These are phyloP conservation scores for Talaromyces sp. DNA, from an alignment of 2,329 filamentous ascomycete genomes.

Conservation along the genomic window DNA sequence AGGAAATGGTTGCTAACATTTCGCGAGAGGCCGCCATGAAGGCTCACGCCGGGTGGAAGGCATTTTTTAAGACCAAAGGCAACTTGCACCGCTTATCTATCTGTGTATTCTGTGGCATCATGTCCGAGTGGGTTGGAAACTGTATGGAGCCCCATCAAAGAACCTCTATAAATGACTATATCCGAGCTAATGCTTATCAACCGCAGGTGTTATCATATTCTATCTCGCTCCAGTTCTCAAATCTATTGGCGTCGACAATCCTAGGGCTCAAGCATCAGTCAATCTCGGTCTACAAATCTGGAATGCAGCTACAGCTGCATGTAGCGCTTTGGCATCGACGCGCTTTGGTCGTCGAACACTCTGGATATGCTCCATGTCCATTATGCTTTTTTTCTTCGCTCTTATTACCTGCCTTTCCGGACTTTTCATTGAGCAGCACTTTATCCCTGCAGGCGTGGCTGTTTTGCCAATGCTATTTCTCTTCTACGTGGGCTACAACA, in stretches of 20 bases:
- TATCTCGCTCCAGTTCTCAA: conserved; percentile 33
- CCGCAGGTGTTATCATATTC: conserved; percentile 23
- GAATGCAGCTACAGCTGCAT: conserved; percentile 19
- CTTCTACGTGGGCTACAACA: conserved; percentile 25
- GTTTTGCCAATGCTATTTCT: conserved; percentile 23
- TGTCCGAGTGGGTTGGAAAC: conserved; percentile 63
- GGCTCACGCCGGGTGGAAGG: conserved; percentile 51
- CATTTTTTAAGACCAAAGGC: conserved; percentile 44
- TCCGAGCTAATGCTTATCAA: not conserved
- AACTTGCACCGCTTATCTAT: conserved; percentile 38
- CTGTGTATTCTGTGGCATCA: conserved; percentile 8
- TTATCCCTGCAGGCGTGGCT: conserved; percentile 14
- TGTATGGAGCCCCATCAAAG: conserved; percentile 34
- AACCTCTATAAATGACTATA: not conserved
- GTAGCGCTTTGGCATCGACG: conserved; percentile 49
- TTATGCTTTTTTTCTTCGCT: conserved; percentile 19
- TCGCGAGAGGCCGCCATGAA: conserved; percentile 43
- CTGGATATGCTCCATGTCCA: conserved; percentile 43
- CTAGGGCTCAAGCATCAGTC: conserved; percentile 21
- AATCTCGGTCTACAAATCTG: conserved; percentile 19
- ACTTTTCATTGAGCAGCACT: conserved; percentile 17
- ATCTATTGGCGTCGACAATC: conserved; percentile 25
- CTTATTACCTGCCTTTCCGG: conserved; percentile 18
- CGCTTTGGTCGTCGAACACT: conserved; percentile 53
- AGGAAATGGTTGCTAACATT: conserved; percentile 36